These are phyloP conservation scores for Pouteria campechiana DNA, from an alignment of 179 eudicot species.

Conservation along the genomic window DNA sequence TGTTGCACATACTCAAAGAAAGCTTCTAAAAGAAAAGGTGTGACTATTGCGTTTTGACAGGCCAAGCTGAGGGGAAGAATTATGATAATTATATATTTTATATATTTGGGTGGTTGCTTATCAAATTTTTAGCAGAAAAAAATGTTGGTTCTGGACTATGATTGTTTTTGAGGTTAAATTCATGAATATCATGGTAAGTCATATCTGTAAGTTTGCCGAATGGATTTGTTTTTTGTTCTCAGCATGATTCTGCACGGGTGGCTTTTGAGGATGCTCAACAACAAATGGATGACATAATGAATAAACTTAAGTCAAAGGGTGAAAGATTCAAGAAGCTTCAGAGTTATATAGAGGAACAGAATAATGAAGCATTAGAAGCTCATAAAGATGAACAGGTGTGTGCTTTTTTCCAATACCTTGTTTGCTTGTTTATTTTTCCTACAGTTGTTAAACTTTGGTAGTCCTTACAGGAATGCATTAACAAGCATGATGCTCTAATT, in stretches of 20 bases:
- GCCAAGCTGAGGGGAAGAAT: not conserved
- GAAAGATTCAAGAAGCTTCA: slow-evolving; percentile 24
- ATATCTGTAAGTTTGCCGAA: not conserved
- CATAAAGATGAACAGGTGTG: slow-evolving; percentile 70
- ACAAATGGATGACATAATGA: slow-evolving; percentile 47
- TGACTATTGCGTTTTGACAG: too few relatives aligned
- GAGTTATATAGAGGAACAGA: slow-evolving; percentile 41
- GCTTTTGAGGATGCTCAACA: slow-evolving; percentile 69
- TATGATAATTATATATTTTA: too few relatives aligned
- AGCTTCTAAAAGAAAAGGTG: slow-evolving; percentile 86
- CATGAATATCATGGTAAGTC: too few relatives aligned
- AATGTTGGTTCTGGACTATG: not conserved
- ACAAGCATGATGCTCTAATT: slow-evolving; percentile 67
- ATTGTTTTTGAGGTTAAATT: too few relatives aligned
- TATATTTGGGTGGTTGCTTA: not conserved
- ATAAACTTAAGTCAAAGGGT: slow-evolving; percentile 40
- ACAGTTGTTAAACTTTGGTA: not conserved
- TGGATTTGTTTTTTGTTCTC: slow-evolving; percentile 12
- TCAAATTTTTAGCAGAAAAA: not conserved
- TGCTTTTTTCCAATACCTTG: not conserved
- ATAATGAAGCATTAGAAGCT: slow-evolving; percentile 47
- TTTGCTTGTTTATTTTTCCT: too few relatives aligned
- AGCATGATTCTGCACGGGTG: slow-evolving; percentile 76
- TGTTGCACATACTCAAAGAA: slow-evolving; percentile 67
- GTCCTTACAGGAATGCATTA: slow-evolving; percentile 45